Evolutionary conservation across 73 alveolate genomes (phyloP), one percentile per base, ranked within the genome.

Genomic region (Tetrahymena elliotti): DNA sequence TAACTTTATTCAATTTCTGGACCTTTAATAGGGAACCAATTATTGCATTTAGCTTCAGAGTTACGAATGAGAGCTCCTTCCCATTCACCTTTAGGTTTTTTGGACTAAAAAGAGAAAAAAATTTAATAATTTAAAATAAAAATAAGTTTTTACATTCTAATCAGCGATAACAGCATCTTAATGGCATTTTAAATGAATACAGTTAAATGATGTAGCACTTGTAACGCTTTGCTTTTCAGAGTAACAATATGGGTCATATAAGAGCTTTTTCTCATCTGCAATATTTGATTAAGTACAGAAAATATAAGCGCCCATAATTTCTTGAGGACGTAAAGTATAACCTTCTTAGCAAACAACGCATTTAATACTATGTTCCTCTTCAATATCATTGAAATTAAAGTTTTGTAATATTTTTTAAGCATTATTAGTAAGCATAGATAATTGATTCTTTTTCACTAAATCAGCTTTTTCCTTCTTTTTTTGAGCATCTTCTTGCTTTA

Each of bases 281-380:
- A 93, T 34, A 93, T 47, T 41, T 37, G 83, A 41, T 68, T 68
- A 68, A 31, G 96, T 96, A 24, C 93, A 84, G 92, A 94, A 97
- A 12, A 97, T 96, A 68, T 97, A 97, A 94, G 96, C 93, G 0
- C 98, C 97, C 31, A 97, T 93, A 20, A 97, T 52, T 16, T 97
- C 98, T 12, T 96, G 53, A 24, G 98, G 98, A 39, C 97, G 94
- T 38, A 94, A 53, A 27, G 97, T 94, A 82, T 97, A 97, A 6
- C 98, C 98, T 93, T 97, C 98, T 47, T 96, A 54, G 93, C 98
- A 97, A 3, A 97, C 96, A 53, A 97, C 97, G 41, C 98, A 97
- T 37, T 93, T 82, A 4, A 97, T 95, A 20, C 98, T 97, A 4
- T 12, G 27, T 88, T 97, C 98, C 53, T 95, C 97, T 33, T 97